A percentile compares a stretch with the other conserved stretches of the same genome.
Conservation (phyloP, 345 rosid genomes). For the Moricandia arvensis region DNA sequence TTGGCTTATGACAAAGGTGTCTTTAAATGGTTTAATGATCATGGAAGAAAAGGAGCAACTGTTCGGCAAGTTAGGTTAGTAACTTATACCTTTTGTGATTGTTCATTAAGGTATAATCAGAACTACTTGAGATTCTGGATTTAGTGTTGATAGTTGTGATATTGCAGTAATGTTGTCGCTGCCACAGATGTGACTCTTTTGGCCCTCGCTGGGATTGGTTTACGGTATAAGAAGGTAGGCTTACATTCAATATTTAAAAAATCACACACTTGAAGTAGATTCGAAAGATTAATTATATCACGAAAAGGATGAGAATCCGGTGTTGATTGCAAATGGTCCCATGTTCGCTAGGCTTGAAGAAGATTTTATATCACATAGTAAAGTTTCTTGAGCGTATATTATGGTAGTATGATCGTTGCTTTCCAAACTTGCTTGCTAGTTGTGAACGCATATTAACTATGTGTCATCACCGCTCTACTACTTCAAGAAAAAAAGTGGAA, state of each 20-base stretch:
- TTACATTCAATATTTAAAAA: conserved; percentile 4
- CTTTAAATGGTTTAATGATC: conserved; percentile 75
- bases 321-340: conserved; percentile 13
- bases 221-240: conserved; percentile 65
- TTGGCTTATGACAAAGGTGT: conserved; percentile 88
- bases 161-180: conserved; percentile 90
- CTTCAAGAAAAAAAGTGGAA: not conserved
- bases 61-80: conserved; percentile 93
- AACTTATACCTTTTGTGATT: conserved; percentile 7
- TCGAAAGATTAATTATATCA: not conserved
- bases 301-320: not conserved
- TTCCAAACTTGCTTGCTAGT: not conserved
- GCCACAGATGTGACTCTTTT: conserved; percentile 85
- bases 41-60: conserved; percentile 88
- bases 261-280: not conserved
- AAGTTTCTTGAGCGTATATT: conserved; percentile 6
- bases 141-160: conserved; percentile 23
- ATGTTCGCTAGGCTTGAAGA: not conserved
- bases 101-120: not conserved
- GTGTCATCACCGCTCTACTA: not conserved
- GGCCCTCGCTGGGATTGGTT: conserved; percentile 90
- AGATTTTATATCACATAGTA: not conserved
- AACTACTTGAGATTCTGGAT: conserved; percentile 6
- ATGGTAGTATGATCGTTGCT: conserved; percentile 1
- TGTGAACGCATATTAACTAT: not conserved